Base-by-base conservation (phyloP, 2,329 filamentous ascomycete genomes). In the Calonectria henricotiae region DNA sequence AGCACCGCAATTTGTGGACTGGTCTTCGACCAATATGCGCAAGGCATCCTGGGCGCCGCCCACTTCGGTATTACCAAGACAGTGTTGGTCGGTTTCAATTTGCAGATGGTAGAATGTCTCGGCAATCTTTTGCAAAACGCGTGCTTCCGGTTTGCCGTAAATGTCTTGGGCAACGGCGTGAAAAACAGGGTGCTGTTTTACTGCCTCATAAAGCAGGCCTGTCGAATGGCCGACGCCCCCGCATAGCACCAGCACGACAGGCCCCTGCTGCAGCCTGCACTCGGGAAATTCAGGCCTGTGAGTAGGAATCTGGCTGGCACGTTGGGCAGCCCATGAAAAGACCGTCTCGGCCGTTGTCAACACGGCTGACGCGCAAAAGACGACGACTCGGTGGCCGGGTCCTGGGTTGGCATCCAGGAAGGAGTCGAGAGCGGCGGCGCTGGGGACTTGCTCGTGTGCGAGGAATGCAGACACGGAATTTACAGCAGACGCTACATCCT, bases 191-290 rank as follows among this genome's bases (percentile, higher is more conserved):
- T 76, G 75, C 11, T 43, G 65, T 20, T 58, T 43, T 32, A 76
- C 61, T 43, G 73, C 74, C 35, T 76, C 73, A 20, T 76, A 60
- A 17, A 76, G 67, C 23, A 74, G 27, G 17, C 66, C 54, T 1
- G 74, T 76, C n/a, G 75, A 74, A 39, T 76, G 75, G 1, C 75
- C 74, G 47, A 76, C 69, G 1, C 75, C 75, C 12, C 75, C 75
- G n/a, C 71, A 71, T 1, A 76, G 65, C 32, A 76, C 67, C 11
- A 76, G 62, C 6, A 43, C 46, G 17, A 55, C 49, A 4, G 27
- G 25, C 2, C 11, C 47, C 20, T 32, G 23, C 15, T 12, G n/a
- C 32, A 4, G 44, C 5, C 15, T 23, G 6, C 2, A 8, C 20
- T 60, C 30, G 23, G 51, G 6, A 37, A 6, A 8, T 4, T 27